A percentile compares a stretch with the other conserved stretches of the same genome.
These are phyloP conservation scores for Coleophoma crateriformis DNA, from an alignment of 2,329 filamentous ascomycete species.

Conservation along the genomic window DNA sequence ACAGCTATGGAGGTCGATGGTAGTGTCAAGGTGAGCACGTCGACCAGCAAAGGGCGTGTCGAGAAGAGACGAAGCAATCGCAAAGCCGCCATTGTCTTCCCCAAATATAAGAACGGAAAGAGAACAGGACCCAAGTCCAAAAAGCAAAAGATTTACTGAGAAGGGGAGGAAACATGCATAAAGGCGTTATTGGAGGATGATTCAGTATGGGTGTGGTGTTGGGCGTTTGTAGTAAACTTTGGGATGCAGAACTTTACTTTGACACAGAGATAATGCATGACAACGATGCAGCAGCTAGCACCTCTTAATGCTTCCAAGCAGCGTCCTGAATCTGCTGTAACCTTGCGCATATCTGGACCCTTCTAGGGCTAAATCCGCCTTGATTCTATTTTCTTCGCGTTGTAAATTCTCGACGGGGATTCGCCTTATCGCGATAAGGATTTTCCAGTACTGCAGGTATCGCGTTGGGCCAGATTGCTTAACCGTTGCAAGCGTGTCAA, in stretches of 20 bases:
- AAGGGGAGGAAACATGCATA: constrained; percentile 17
- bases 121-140: constrained; percentile 33
- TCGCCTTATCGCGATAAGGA: too few species aligned
- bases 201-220: background rate
- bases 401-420: too few species aligned
- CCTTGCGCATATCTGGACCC: too few species aligned
- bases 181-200: constrained; percentile 9
- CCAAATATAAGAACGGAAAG: constrained; percentile 48
- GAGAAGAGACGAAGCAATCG: constrained; percentile 44
- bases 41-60: constrained; percentile 43
- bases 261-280: too few species aligned
- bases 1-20: constrained; percentile 53
- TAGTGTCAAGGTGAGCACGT: constrained; percentile 30
- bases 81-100: constrained; percentile 57
- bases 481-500: background rate
- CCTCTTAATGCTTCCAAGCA: too few species aligned
- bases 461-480: background rate
- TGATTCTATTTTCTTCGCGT: too few species aligned
- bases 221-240: background rate
- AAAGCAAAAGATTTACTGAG: constrained; percentile 19
- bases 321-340: too few species aligned
- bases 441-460: too few species aligned
- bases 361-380: too few species aligned
- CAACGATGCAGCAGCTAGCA: too few species aligned
- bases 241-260: too few species aligned